Base-by-base conservation (phyloP, 306 rosid species). In the Vachellia collinsii region DNA sequence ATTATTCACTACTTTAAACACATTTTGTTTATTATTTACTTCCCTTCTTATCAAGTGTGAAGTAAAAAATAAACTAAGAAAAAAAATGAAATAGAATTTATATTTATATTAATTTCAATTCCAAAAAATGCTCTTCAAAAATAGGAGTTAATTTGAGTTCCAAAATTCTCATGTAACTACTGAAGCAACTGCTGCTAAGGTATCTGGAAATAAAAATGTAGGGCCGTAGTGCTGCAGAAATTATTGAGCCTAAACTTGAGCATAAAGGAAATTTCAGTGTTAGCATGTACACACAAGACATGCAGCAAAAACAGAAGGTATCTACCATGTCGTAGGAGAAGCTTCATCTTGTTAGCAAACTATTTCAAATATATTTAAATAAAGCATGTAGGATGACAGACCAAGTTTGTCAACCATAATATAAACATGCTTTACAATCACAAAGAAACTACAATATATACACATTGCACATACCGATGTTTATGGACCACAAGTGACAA, bases 371-470 rank as follows among this genome's bases (percentile, higher is more conserved):
- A 70, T 48, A 63, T 54, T 22, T 23, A 51, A 66, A 14, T 22
- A 48, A 67, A 81, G 47, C 72, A 82, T 59, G 72, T 41, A 50
- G 54, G 43, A 20, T 69, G 22, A 64, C 61, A 25, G 50, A 74
- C 58, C 80, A 48, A 41, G 38, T 41, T 42, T 20, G 53, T 66
- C 77, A 56, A 42, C 22, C 64, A 59, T 37, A 47, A 77, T 29
- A 43, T 23, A 25, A 72, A 13, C 19, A 62, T 51, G 59, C 70
- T 56, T 38, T 37, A 67, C 75, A 72, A 59, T 54, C 22, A 76
- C 65, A 75, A 42, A 79, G 54, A 64, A 79, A 68, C 19, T 61
- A 42, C 63, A 43, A 56, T 47, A 62, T 19, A 19, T 43, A 38
- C 70, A 72, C 29, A 34, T n/a, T 48, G 12, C 1, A 37, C 51